A percentile compares a stretch with the other conserved stretches of the same genome.
Conservation (phyloP, 2,329 filamentous ascomycete species). For the Clonostachys sp. region DNA sequence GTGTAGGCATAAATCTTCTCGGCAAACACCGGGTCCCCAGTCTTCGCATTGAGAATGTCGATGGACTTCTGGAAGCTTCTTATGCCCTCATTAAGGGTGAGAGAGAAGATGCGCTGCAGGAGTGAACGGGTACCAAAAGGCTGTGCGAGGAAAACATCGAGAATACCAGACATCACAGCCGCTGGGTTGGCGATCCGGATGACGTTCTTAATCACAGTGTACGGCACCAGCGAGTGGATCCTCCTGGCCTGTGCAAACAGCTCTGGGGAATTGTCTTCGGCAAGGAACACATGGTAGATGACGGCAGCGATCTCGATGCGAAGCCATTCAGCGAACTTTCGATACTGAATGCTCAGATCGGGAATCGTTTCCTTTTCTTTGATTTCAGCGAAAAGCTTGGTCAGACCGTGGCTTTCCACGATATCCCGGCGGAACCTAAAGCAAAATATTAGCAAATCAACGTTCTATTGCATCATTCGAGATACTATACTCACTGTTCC, state of each 20-base stretch:
- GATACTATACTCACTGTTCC: constrained; percentile 64
- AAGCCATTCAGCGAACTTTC: constrained; percentile 97
- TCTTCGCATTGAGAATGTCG: constrained; percentile 69
- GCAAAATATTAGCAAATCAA: constrained; percentile 9
- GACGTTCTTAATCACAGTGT: constrained; percentile 90
- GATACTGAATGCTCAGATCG: constrained; percentile 89
- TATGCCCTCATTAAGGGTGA: constrained; percentile 89
- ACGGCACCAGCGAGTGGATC: constrained; percentile 92
- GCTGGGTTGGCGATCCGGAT: constrained; percentile 95
- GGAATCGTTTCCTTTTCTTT: constrained; percentile 82
- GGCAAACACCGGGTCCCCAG: constrained; percentile 75
- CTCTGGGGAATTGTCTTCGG: constrained; percentile 96
- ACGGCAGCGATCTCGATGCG: constrained; percentile 96
- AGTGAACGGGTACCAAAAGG: constrained; percentile 88
- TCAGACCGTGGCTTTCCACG: constrained; percentile 74
- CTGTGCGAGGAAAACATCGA: constrained; percentile 93
- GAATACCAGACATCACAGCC: constrained; percentile 90
- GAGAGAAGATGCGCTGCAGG: constrained; percentile 89
- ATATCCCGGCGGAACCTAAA: constrained; percentile 60
- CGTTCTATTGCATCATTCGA: neutral
- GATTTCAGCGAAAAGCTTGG: constrained; percentile 89
- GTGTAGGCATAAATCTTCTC: constrained; percentile 79
- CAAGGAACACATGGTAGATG: constrained; percentile 93
- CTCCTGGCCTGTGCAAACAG: constrained; percentile 90
- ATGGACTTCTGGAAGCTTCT: constrained; percentile 82